Evolutionary conservation across 768 basidiomycete species (phyloP), one percentile per base, ranked within the genome.

Genomic region (Phylloporus sp.): DNA sequence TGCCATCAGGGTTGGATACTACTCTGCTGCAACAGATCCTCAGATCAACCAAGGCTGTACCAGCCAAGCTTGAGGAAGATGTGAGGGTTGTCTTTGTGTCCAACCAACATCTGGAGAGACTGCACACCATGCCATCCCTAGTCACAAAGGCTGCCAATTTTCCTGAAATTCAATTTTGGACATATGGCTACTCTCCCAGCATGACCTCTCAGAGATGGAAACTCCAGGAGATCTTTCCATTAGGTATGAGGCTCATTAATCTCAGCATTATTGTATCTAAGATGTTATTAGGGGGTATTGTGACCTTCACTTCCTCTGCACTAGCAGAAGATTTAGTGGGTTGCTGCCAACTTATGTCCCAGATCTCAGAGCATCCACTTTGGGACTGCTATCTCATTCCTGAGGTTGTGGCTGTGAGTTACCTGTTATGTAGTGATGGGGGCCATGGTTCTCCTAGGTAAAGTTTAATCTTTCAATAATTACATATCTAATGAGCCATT

Each of bases 371-470:
- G 32, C 86, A 89, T 56, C 82, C 80, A 20, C 57, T 83, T 15
- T 90, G 86, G 86, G 67, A 68, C 10, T 79, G 79, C 43, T 89
- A 82, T 58, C 68, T 90, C 20, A 58, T 81, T 7, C 86, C 88
- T 8, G 71, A 76, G 43, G 79, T 78, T 15, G 64, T 90, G 23
- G 85, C 82, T 44, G 67, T 80, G 8, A 47, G 48, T 24, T 48
- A 62, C 21, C 7, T 42, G 11, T 24, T 64, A 11, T 53, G 17
- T 9, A 54, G 9, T 42, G 17, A 43, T 49, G 53, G 21, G 2
- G 20, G 20, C 20, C 5, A 15, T 1, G 20, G 2, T 31, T 13
- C 51, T 17, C 4, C 49, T 22, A 47, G 36, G 61, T 56, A 21
- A n/a, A 55, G 59, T 9, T 20, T 42, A 0, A 33, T n/a, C 6